Conservation (phyloP, 352 stramenopile genomes). For the Pythium grandisporangium region DNA sequence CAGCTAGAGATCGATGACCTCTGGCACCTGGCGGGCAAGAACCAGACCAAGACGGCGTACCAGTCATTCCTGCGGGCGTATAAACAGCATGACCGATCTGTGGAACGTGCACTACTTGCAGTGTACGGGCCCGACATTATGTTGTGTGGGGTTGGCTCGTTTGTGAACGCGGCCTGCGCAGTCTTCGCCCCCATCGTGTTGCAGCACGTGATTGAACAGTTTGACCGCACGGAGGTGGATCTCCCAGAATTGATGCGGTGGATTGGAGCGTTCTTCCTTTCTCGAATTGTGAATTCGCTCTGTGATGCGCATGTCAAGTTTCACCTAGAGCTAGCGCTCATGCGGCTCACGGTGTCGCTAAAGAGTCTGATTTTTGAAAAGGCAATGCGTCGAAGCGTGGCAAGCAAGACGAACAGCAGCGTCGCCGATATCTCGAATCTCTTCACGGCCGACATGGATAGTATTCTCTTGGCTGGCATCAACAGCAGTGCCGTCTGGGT, state of each 20-base stretch:
- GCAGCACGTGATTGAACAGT: slow-evolving; percentile 16
- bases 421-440: slow-evolving; percentile 74
- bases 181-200: slow-evolving; percentile 9
- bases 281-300: slow-evolving; percentile 16
- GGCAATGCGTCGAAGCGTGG: slow-evolving; percentile 12
- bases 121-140: slow-evolving; percentile 5
- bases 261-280: slow-evolving; percentile 16
- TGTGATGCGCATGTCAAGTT: slow-evolving; percentile 10
- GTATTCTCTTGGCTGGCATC: slow-evolving; percentile 11
- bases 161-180: slow-evolving; percentile 4
- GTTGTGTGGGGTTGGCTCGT: slow-evolving; percentile 1
- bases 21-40: neutral
- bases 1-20: slow-evolving; percentile 10
- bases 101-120: neutral
- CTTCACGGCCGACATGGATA: slow-evolving; percentile 77
- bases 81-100: neutral
- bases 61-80: slow-evolving; percentile 2
- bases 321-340: slow-evolving; percentile 9
- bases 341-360: slow-evolving; percentile 13
- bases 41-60: neutral
- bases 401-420: slow-evolving; percentile 3
- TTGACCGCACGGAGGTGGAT: slow-evolving; percentile 8
- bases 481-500: slow-evolving; percentile 22
- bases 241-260: slow-evolving; percentile 6
- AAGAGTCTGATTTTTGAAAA: slow-evolving; percentile 19